These are phyloP conservation scores for Tuber melanosporum DNA, from an alignment of 495 filamentous ascomycete species.

Conservation along the genomic window DNA sequence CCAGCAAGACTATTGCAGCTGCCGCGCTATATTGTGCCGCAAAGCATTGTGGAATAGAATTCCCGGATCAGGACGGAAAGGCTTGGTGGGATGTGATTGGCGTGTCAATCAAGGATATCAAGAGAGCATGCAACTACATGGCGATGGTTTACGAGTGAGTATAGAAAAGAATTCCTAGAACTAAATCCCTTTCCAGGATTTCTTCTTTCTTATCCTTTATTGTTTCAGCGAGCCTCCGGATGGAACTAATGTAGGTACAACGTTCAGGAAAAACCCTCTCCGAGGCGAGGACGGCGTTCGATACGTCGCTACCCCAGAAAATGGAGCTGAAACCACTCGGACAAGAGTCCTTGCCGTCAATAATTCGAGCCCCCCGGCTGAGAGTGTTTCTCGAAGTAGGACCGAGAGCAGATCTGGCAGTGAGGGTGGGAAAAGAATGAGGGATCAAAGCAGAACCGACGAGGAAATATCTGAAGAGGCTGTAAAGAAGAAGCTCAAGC, in stretches of 20 bases:
- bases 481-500: slow-evolving; percentile 45
- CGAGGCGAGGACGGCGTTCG: slow-evolving; percentile 34
- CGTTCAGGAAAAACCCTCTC: slow-evolving; percentile 40
- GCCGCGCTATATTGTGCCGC: slow-evolving; percentile 80
- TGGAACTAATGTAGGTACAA: not conserved
- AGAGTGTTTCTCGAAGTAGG: slow-evolving; percentile 40
- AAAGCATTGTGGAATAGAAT: slow-evolving; percentile 58
- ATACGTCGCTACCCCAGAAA: slow-evolving; percentile 40
- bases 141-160: slow-evolving; percentile 43
- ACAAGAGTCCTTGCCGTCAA: slow-evolving; percentile 44
- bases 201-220: slow-evolving; percentile 44
- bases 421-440: slow-evolving; percentile 35
- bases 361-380: slow-evolving; percentile 32
- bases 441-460: slow-evolving; percentile 42
- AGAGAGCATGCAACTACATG: slow-evolving; percentile 43
- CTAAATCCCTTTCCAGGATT: slow-evolving; percentile 45
- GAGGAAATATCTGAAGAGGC: slow-evolving; percentile 44
- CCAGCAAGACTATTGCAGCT: slow-evolving; percentile 70
- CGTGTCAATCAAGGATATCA: slow-evolving; percentile 43
- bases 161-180: slow-evolving; percentile 24
- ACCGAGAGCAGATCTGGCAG: slow-evolving; percentile 37
- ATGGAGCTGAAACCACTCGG: slow-evolving; percentile 39
- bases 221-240: not conserved
- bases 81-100: slow-evolving; percentile 80
- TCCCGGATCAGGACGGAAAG: slow-evolving; percentile 65